These are phyloP conservation scores for Alloascoidea africana DNA, from an alignment of 805 yeast genomes.

Conservation along the genomic window DNA sequence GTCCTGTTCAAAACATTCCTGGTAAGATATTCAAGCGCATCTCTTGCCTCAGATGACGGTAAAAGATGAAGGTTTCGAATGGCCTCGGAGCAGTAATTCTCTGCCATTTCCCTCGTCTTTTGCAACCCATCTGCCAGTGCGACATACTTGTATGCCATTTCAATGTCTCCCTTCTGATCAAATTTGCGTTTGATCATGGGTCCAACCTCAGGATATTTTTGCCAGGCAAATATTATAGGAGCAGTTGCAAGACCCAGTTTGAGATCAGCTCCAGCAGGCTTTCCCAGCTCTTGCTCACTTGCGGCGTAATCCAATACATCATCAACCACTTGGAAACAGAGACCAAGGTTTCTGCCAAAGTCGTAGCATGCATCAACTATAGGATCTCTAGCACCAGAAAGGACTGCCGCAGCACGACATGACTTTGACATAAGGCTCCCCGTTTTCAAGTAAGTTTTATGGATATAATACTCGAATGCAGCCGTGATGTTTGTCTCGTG, in stretches of 20 bases:
- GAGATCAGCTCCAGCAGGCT: conserved; percentile 92
- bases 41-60: conserved; percentile 82
- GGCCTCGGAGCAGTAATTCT: conserved; percentile 64
- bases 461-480: conserved; percentile 91
- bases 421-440: conserved; percentile 91
- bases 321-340: conserved; percentile 93
- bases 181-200: conserved; percentile 75
- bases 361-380: conserved; percentile 79
- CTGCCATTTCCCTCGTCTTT: conserved; percentile 64
- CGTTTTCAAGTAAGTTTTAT: conserved; percentile 89
- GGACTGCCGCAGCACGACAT: conserved; percentile 82
- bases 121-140: conserved; percentile 55
- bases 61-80: conserved; percentile 45
- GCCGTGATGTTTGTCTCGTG: conserved; percentile 59
- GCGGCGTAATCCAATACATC: conserved; percentile 92
- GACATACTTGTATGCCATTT: conserved; percentile 65
- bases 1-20: conserved; percentile 70
- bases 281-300: conserved; percentile 74
- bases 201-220: conserved; percentile 71
- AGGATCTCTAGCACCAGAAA: conserved; percentile 66
- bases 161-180: conserved; percentile 67
- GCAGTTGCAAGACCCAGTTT: conserved; percentile 94
- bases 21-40: conserved; percentile 76
- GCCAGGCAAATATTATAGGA: conserved; percentile 93
- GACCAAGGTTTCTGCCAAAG: conserved; percentile 85